Percentiles rank a stretch among this genome's conserved stretches.
phyloP scores from a whole-genome alignment of 495 filamentous ascomycete species.

The Viridothelium virens region DNA sequence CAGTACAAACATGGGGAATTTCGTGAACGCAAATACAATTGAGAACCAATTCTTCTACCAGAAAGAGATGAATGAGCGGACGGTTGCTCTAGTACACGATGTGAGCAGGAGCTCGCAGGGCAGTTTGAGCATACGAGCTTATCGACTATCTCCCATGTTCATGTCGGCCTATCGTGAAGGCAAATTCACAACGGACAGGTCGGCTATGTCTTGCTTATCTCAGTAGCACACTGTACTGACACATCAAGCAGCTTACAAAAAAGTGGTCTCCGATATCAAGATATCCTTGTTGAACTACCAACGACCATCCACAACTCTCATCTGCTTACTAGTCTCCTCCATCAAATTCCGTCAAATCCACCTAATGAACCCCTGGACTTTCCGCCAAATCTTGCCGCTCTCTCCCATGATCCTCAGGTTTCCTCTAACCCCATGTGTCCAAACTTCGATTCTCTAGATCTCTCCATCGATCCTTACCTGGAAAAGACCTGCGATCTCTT shows the following conservation, averaged over 20 bases:
- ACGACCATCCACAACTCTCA: constrained; percentile 92
- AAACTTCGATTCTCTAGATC: constrained; percentile 77
- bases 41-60: constrained; percentile 98
- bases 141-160: constrained; percentile 78
- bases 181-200: constrained; percentile 96
- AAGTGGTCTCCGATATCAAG: constrained; percentile 83
- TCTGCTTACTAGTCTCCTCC: constrained; percentile 87
- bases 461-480: constrained; percentile 95
- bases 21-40: constrained; percentile 86
- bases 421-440: constrained; percentile 63
- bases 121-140: constrained; percentile 80
- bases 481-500: constrained; percentile 96
- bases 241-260: constrained; percentile 66
- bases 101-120: constrained; percentile 90
- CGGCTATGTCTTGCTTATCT: constrained; percentile 28
- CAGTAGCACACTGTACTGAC: constrained; percentile 25
- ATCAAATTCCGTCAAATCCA: constrained; percentile 65
- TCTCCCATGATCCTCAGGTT: constrained; percentile 46
- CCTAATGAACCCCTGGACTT: constrained; percentile 55
- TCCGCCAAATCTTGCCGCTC: constrained; percentile 67
- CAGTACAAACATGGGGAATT: constrained; percentile 97
- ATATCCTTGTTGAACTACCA: constrained; percentile 89
- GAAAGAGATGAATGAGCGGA: constrained; percentile 82
- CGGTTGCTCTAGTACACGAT: constrained; percentile 91
- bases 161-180: constrained; percentile 90